Evolutionary conservation across 495 filamentous ascomycete genomes (phyloP).

Genomic region (Paragyromitra xinjiangensis): DNA sequence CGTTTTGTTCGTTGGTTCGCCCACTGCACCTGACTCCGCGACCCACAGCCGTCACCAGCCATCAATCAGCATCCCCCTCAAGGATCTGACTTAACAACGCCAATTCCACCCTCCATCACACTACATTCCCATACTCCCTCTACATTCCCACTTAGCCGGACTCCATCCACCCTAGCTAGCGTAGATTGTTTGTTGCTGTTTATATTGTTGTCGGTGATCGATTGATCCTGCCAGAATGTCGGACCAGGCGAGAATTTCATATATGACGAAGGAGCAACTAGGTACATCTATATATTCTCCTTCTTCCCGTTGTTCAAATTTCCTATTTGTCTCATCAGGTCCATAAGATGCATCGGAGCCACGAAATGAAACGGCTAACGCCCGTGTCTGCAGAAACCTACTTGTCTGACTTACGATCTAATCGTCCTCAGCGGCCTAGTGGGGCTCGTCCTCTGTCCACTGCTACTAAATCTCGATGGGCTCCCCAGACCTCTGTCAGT

Average conservation of each 20-base stretch:
- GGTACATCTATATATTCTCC: conserved; percentile 65
- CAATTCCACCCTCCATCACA: conserved; percentile 2
- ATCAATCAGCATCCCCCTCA: background rate
- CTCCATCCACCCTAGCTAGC: background rate
- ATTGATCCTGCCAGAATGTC: conserved; percentile 38
- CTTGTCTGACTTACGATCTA: conserved; percentile 80
- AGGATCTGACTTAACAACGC: conserved; percentile 15
- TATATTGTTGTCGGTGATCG: conserved; percentile 18
- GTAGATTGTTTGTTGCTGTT: conserved; percentile 32
- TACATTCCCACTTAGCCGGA: conserved; percentile 16
- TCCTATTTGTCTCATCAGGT: conserved; percentile 34
- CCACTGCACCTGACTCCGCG: background rate
- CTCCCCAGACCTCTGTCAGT: conserved; percentile 38
- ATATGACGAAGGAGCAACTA: conserved; percentile 88
- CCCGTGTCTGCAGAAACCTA: conserved; percentile 69
- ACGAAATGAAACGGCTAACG: conserved; percentile 56
- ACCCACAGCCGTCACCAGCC: background rate
- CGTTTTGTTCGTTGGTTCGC: conserved; percentile 1
- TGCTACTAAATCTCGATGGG: conserved; percentile 58
- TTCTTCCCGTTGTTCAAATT: conserved; percentile 24
- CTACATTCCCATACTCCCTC: conserved; percentile 18
- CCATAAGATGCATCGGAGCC: conserved; percentile 41
- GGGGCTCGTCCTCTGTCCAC: conserved; percentile 81
- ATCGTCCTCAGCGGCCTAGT: conserved; percentile 75
- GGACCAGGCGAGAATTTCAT: conserved; percentile 60